Base-by-base conservation (phyloP, 148 eudicot species). In the Spergularia marina region DNA sequence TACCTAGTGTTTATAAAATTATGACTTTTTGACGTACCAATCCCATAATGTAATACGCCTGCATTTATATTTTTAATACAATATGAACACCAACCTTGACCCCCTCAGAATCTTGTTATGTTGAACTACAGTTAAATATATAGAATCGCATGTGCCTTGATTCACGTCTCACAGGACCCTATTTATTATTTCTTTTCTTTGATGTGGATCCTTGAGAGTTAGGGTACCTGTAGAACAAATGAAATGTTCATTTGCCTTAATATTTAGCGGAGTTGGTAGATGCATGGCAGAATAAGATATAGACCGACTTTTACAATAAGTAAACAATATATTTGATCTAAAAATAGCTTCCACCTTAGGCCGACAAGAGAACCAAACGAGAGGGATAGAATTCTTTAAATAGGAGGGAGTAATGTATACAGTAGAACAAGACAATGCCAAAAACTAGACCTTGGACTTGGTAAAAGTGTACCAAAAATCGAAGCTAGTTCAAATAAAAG, bases 371-470 rank as follows among this genome's bases (percentile, higher is more conserved):
- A n/a, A n/a, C n/a, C n/a, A n/a, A n/a, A n/a, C n/a, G n/a, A n/a
- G n/a, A n/a, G n/a, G n/a, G n/a, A n/a, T n/a, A n/a, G n/a, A n/a
- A n/a, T n/a, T n/a, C n/a, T n/a, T n/a, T n/a, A n/a, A n/a, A n/a
- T n/a, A n/a, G n/a, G n/a, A n/a, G n/a, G n/a, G n/a, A n/a, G n/a
- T n/a, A n/a, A n/a, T n/a, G n/a, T n/a, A n/a, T n/a, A n/a, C n/a
- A n/a, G 10, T 68, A 5, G 39, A 49, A 2, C 10, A 67, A 18
- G 54, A 68, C 25, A 12, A 20, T 68, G 71, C 57, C 56, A 68
- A 68, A 49, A 20, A 12, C 30, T 68, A 68, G 55, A 49, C 71
- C 71, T 68, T 68, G 2, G 71, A 68, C 71, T 68, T 68, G 14
- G 47, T 57, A n/a, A 57, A 57, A 6, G 17, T 16, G 36, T 20